Evolutionary conservation across 345 rosid genomes (phyloP), one percentile per base, ranked within the genome.

Genomic region (Sonneratia alba): DNA sequence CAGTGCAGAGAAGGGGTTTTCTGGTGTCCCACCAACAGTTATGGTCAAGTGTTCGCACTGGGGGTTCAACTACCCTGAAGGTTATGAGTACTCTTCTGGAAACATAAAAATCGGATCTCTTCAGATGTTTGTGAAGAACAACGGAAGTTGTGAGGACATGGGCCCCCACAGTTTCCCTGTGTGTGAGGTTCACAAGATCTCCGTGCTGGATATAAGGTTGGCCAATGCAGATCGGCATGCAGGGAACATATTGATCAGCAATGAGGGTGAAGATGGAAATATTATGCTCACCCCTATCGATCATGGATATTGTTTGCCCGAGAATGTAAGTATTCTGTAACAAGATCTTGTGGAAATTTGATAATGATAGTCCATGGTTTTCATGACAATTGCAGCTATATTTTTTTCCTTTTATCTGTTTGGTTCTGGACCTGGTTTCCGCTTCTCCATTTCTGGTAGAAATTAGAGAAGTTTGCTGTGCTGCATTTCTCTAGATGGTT

Each of bases 221-320:
- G 98, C 96, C 53, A 92, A 92, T 85, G 85, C 96, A n/a, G 97
- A 90, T 81, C 87, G 98, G 53, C 97, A 93, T 53, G 90, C 88
- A 66, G 98, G 98, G 69, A 93, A 93, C 81, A 90, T 93, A 77
- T 75, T 93, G 87, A 77, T 92, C 71, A 79, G 82, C 80, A 85
- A 76, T 77, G 84, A 86, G 3, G 79, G 81, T 61, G 78, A 75
- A 9, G 75, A 82, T 49, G 87, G 86, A 19, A 74, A 59, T 12
- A 76, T 84, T 68, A 80, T 75, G 70, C 97, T 93, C 62, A 81
- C 81, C 80, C 98, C 96, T 45, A 89, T 92, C 36, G 98, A 92
- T 74, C 98, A 92, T 73, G 98, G 96, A 66, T 92, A 90, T 78
- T 88, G 96, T 88, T 77, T 92, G 66, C 96, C 98, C 37, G 87